Evolutionary conservation across 1,284 basidiomycete species (phyloP), one percentile per base, ranked within the genome.

Genomic region (Somion occarium): DNA sequence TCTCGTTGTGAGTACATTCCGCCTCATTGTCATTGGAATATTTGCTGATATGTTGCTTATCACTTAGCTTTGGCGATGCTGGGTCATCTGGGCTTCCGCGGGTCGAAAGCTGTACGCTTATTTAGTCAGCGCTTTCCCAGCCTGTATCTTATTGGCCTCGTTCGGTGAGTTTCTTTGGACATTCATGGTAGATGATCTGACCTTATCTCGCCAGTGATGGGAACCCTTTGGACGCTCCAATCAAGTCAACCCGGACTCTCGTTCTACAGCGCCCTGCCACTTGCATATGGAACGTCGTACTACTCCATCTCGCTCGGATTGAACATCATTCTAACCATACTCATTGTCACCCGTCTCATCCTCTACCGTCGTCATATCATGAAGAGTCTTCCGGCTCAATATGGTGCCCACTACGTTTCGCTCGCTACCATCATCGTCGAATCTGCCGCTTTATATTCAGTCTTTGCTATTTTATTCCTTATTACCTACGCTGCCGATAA

Each of bases 271-370:
- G 59, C 55, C 5, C 58, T 71, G 12, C 72, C 73, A 2, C 53
- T 71, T 46, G 69, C 70, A 4, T 72, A 68, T 50, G 61, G 61
- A 43, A 61, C 56, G 15, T 57, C 73, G 3, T 76, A 74, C 58
- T 75, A 70, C 51, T 61, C 70, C 15, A 69, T 75, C 44, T 76
- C 74, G 7, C 64, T 78, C 43, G 62, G 69, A 25, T 61, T 70
- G 42, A 77, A 76, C 63, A 71, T 77, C 56, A 34, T 76, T 44
- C 64, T 75, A 42, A 75, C 75, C 0, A 51, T 70, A 11, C 66
- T 76, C 41, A 76, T 78, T 56, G 62, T 65, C 26, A 46, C 59
- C 4, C 70, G 73, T 3, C 67, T 76, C 7, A 50, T 72, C 30
- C 43, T 67, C 23, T 72, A 71, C 51, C 71, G 73, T 22, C 64